Conservation (phyloP, 2,329 filamentous ascomycete genomes). For the Alternaria ethzedia region DNA sequence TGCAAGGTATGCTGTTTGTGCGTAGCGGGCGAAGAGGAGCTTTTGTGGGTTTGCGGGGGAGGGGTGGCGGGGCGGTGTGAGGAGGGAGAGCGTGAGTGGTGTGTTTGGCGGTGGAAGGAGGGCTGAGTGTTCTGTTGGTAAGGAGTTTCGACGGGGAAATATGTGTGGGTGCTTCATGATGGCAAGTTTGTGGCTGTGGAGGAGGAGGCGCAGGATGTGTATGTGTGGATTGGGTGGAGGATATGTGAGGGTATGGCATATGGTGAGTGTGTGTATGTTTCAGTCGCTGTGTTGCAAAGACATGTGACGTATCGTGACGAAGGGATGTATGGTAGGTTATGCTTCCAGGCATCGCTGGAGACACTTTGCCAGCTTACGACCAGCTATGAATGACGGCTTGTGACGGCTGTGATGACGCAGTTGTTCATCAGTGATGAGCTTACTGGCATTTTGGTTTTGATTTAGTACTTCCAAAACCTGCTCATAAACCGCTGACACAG, state of each 20-base stretch:
- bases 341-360: neutral
- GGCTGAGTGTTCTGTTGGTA: neutral
- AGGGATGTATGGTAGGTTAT: accelerated
- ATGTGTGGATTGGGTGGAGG: neutral
- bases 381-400: neutral
- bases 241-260: neutral
- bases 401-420: neutral
- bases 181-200: neutral
- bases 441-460: too few relatives aligned
- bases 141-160: neutral
- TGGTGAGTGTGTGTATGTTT: neutral
- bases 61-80: neutral
- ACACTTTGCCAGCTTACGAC: neutral
- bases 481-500: neutral
- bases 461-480: too few relatives aligned
- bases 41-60: neutral
- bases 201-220: neutral
- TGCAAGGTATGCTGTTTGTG: neutral
- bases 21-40: neutral
- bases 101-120: neutral
- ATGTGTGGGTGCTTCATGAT: neutral
- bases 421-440: too few relatives aligned
- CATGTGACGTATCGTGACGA: neutral
- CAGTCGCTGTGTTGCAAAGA: neutral
- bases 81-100: neutral